Base-by-base conservation (phyloP, 163 green algal species). In the Scenedesmus sp. region DNA sequence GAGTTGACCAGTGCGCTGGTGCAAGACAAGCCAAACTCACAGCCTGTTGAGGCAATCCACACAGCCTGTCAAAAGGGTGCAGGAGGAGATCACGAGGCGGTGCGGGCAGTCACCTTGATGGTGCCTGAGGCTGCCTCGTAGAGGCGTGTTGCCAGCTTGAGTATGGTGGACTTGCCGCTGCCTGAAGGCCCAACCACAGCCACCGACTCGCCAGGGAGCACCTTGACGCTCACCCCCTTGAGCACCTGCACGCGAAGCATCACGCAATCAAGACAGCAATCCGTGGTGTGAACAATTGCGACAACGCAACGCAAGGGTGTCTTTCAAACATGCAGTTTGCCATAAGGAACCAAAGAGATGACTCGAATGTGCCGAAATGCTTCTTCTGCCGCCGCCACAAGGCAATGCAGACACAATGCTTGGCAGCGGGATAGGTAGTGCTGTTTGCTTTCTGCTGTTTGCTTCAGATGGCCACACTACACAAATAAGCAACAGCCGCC, bases 171-270 rank as follows among this genome's bases (percentile, higher is more conserved):
- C 93, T 99, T 99, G 80, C 97, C 97, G 80, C 93, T 94, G 78
- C 98, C 98, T 61, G 91, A 97, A 59, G 95, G 93, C 73, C 98
- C 98, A 68, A 99, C 98, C 26, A 99, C 91, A 0, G 98, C 98
- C 70, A 98, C 95, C 70, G 95, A 98, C 84, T 94, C 97, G 33
- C 98, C 98, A 12, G 89, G 72, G 30, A 24, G 43, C 33, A 90
- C 65, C 6, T 44, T 42, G 30, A 96, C 40, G 20, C 61, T 91
- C 26, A 96, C 92, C 3, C 94, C 93, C 30, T 81, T 85, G 24
- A 95, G 85, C 83, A 95, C 94, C 81, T 93, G 82, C 43, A 51
- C n/a, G n/a, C n/a, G n/a, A 78, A 42, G 0, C 15, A 37, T n/a
- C 10, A 81, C n/a, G n/a, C n/a, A 81, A 44, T 30, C 2, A 30